phyloP scores from a whole-genome alignment of 495 filamentous ascomycete species.

The Podospora comata region DNA sequence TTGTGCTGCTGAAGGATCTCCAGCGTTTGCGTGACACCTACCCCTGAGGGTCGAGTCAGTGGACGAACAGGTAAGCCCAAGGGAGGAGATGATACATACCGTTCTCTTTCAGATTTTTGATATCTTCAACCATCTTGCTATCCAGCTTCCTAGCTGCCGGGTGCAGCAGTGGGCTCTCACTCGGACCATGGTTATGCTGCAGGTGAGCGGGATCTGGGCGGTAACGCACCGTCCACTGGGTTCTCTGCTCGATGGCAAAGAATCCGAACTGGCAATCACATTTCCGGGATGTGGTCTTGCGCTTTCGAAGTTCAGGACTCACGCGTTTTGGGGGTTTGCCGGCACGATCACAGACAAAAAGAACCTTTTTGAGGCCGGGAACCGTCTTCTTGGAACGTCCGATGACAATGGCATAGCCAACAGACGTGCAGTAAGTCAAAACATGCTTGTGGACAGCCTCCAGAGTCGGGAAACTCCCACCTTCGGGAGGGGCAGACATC shows the following conservation, averaged over 20 bases:
- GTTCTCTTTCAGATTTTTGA: constrained; percentile 53
- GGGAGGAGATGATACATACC: constrained; percentile 36
- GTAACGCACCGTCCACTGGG: constrained; percentile 55
- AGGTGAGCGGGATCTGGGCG: constrained; percentile 49
- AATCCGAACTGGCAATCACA: constrained; percentile 58
- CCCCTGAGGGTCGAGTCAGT: constrained; percentile 34
- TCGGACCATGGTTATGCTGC: constrained; percentile 54
- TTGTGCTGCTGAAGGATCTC: constrained; percentile 55
- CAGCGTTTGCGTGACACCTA: constrained; percentile 53
- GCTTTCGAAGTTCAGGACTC: constrained; percentile 51
- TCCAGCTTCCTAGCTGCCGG: constrained; percentile 56
- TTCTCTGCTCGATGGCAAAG: constrained; percentile 55
- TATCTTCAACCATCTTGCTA: constrained; percentile 55
- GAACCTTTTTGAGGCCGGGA: constrained; percentile 55
- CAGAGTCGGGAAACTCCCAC: constrained; percentile 52
- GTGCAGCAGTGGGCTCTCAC: constrained; percentile 54
- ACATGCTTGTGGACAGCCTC: constrained; percentile 54
- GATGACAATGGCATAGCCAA: constrained; percentile 58
- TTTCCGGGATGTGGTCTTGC: constrained; percentile 56
- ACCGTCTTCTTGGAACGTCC: constrained; percentile 57
- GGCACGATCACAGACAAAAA: constrained; percentile 56
- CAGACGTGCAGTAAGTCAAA: constrained; percentile 51
- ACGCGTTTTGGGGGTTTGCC: constrained; percentile 53
- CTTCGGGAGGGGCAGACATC: constrained; percentile 56
- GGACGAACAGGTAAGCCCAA: neutral